Evolutionary conservation across 148 eudicot species (phyloP).

Genomic region (Arctostaphylos glauca): DNA sequence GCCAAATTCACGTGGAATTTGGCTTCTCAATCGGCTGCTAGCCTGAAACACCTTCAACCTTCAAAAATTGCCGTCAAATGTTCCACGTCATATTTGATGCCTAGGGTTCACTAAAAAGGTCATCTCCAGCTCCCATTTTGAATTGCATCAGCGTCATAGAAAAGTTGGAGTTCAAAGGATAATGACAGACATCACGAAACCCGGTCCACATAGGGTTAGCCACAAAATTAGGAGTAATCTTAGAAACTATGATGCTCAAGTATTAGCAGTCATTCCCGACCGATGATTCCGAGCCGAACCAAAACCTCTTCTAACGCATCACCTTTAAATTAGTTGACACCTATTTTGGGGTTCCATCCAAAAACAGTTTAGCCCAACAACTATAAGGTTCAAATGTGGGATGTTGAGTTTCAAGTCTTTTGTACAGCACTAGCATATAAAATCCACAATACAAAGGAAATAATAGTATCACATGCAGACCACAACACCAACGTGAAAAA

Average conservation of each 20-base stretch:
- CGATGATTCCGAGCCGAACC: not conserved
- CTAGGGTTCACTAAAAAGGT: not conserved
- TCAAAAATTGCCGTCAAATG: no score
- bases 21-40: no score
- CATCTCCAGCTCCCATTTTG: constrained; percentile 4
- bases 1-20: no score
- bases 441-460: constrained; percentile 4
- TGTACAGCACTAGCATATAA: not conserved
- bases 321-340: not conserved
- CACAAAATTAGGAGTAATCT: not conserved
- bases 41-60: no score
- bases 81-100: no score
- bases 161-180: not conserved
- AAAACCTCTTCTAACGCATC: not conserved
- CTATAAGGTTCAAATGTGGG: not conserved
- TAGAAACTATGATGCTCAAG: not conserved
- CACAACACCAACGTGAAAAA: not conserved
- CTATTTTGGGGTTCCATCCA: not conserved
- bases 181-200: not conserved
- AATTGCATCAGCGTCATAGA: not conserved
- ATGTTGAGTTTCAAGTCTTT: not conserved
- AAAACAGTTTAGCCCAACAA: not conserved
- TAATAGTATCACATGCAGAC: constrained; percentile 6
- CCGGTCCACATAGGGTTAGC: not conserved
- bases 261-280: not conserved